Evolutionary conservation across 2,329 filamentous ascomycete genomes (phyloP).

Genomic region (Helotiales sp.): DNA sequence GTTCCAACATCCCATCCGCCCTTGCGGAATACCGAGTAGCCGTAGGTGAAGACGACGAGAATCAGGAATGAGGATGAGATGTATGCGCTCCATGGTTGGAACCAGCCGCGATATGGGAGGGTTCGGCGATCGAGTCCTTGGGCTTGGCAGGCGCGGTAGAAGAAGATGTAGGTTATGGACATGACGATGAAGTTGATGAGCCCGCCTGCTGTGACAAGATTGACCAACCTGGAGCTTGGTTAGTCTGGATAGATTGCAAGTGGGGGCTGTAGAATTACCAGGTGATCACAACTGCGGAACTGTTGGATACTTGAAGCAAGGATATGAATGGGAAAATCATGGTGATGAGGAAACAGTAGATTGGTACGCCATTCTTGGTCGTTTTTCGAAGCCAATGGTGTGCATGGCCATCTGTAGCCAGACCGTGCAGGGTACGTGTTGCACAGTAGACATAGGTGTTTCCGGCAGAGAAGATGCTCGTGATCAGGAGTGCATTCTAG

Average conservation of each 20-base stretch:
- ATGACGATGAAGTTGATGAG: conserved; percentile 73
- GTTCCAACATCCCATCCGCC: conserved; percentile 66
- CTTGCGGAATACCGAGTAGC: conserved; percentile 74
- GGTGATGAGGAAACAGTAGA: conserved; percentile 69
- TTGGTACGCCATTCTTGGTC: conserved; percentile 59
- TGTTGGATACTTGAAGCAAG: conserved; percentile 68
- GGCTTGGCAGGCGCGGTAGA: conserved; percentile 67
- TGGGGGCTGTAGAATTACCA: conserved; percentile 26
- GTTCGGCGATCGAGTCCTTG: conserved; percentile 68
- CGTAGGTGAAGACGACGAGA: conserved; percentile 73
- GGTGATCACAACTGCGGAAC: conserved; percentile 43
- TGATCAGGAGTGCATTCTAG: conserved; percentile 67
- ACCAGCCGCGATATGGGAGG: conserved; percentile 65
- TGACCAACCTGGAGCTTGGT: conserved; percentile 37
- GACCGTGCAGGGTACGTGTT: conserved; percentile 70
- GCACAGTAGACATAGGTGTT: conserved; percentile 68
- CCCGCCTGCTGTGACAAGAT: conserved; percentile 70
- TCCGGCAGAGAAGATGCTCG: conserved; percentile 66
- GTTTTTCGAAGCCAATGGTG: conserved; percentile 57
- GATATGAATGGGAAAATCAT: conserved; percentile 71
- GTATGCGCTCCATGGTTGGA: conserved; percentile 71
- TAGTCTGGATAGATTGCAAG: neutral
- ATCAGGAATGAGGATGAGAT: conserved; percentile 62
- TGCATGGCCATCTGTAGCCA: conserved; percentile 70
- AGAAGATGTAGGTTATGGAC: conserved; percentile 71